Percentiles rank a stretch among this genome's conserved stretches.
These are phyloP conservation scores for Aureobasidium zeae DNA, from an alignment of 2,329 filamentous ascomycete species.

Conservation along the genomic window DNA sequence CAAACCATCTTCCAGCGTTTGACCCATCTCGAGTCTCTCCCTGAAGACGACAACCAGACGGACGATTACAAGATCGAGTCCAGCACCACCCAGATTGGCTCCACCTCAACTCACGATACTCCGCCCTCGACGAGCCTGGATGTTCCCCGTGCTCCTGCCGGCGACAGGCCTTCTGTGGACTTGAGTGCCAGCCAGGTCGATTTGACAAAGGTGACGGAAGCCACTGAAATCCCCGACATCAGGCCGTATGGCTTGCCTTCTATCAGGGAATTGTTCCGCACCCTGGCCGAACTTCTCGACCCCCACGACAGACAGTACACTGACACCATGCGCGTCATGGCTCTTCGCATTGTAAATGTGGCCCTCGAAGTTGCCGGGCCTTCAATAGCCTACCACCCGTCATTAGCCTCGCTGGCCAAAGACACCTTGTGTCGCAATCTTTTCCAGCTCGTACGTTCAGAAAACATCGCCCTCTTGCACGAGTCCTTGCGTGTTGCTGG, in stretches of 20 bases:
- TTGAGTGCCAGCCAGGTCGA: conserved; percentile 35
- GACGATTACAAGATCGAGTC: conserved; percentile 80
- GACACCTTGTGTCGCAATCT: conserved; percentile 88
- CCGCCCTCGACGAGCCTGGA: conserved; percentile 17
- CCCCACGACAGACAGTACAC: conserved; percentile 88
- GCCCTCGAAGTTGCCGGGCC: conserved; percentile 92
- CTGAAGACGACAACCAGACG: conserved; percentile 54
- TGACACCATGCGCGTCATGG: conserved; percentile 95
- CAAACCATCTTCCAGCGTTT: conserved; percentile 94
- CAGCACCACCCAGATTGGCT: conserved; percentile 17
- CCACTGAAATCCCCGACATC: conserved; percentile 47
- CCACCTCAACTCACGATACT: conserved; percentile 9
- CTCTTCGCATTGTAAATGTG: conserved; percentile 90
- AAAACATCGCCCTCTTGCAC: conserved; percentile 90
- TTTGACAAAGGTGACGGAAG: conserved; percentile 32
- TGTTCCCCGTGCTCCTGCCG: conserved; percentile 1
- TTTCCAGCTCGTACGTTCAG: conserved; percentile 91
- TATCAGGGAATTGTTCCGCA: conserved; percentile 86
- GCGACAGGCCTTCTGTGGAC: conserved; percentile 16
- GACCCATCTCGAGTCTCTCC: conserved; percentile 59
- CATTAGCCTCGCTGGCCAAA: conserved; percentile 76
- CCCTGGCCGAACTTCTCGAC: conserved; percentile 86
- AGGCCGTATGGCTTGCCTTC: conserved; percentile 90
- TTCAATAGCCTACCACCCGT: conserved; percentile 86
- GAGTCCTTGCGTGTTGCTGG: conserved; percentile 87